Evolutionary conservation across 1,139 yeast species (phyloP), one percentile per base, ranked within the genome.

Genomic region (Yamadazyma triangularis): DNA sequence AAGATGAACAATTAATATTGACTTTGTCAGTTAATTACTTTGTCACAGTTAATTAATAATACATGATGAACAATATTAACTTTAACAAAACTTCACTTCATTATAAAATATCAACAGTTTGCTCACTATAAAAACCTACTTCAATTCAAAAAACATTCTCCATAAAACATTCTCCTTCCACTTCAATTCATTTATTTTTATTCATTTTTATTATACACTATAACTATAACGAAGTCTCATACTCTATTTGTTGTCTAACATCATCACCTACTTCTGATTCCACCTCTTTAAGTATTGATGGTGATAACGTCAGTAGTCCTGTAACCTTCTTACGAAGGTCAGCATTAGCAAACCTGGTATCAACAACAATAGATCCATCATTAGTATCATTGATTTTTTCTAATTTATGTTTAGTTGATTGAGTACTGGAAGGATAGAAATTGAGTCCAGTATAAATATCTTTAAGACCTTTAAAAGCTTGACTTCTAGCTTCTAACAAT

Each of bases 381-480:
- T 23, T 23, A n/a, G 19, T 20, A 4, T 31, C 34, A n/a, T 35
- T 33, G 1, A 64, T 40, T 27, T 39, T 48, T 13, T 32, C 34
- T 2, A 44, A 38, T 23, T 50, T 53, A 3, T 70, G 52, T 33
- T 54, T 48, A 0, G 73, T 63, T 0, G 97, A 86, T 56, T 91
- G 97, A 2, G 95, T 81, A 6, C 67, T 60, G n/a, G 48, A 51
- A 1, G 96, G 96, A 27, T 73, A 77, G 49, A 87, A 86, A 23
- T 70, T 66, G 26, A 82, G 66, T 18, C 93, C 94, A 0, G 96
- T 82, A 51, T 87, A 91, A 1, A 85, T 77, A 53, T 91, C 98
- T 48, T 81, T 78, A 16, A 73, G 53, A 2, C 89, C 93, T 35
- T 77, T 74, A 60, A 61, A 66, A 4, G 73, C 56, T 33, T 76